phyloP scores from a whole-genome alignment of 805 yeast genomes.

The Kluyveromyces wickerhamii region DNA sequence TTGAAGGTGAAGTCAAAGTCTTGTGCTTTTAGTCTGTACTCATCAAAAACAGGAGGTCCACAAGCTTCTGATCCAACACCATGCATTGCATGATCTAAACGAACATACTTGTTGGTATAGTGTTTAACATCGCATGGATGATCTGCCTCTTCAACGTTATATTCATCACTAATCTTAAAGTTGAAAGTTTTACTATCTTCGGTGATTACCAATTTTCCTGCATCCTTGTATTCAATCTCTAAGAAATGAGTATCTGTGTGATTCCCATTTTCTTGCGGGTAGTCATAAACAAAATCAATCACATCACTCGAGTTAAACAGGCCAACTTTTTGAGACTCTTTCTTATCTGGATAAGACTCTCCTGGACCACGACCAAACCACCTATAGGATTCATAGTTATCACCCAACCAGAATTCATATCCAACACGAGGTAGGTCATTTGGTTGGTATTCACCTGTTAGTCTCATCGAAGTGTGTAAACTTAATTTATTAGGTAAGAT shows the following conservation, averaged over 20 bases:
- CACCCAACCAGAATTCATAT: slow-evolving; percentile 3
- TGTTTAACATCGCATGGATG: neutral
- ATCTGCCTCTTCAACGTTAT: slow-evolving; percentile 1
- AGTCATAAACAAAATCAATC: neutral
- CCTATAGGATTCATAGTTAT: neutral
- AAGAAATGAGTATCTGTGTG: slow-evolving; percentile 2
- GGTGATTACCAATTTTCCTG: neutral
- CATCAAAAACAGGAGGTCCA: neutral
- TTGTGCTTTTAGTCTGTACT: neutral
- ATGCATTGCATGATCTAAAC: slow-evolving; percentile 2
- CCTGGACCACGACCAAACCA: slow-evolving; percentile 4
- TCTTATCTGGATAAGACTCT: slow-evolving; percentile 2
- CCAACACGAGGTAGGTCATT: slow-evolving; percentile 1
- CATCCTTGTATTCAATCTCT: neutral
- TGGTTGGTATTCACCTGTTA: slow-evolving; percentile 1
- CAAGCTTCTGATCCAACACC: slow-evolving; percentile 1
- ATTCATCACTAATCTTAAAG: slow-evolving; percentile 2
- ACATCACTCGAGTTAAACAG: neutral
- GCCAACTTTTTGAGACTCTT: slow-evolving; percentile 1
- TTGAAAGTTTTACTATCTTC: neutral
- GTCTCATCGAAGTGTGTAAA: slow-evolving; percentile 1
- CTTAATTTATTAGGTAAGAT: slow-evolving; percentile 1
- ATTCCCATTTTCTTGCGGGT: slow-evolving; percentile 4
- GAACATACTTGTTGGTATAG: neutral
- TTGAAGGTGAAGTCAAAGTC: neutral